These are phyloP conservation scores for Pleurozium schreberi DNA, from an alignment of 225 moss, liverwort and hornwort species.

Conservation along the genomic window DNA sequence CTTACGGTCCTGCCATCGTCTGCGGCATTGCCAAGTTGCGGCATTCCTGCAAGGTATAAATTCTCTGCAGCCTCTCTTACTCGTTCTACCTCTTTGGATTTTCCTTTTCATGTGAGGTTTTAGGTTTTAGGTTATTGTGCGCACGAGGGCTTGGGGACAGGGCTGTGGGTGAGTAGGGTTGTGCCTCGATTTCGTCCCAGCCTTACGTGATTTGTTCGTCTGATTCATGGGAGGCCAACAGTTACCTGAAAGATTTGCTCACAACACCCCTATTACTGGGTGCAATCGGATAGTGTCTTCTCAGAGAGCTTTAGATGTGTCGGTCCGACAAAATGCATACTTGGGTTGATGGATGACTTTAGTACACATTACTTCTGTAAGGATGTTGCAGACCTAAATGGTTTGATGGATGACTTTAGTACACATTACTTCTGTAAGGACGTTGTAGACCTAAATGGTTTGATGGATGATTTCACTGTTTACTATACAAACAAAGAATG, in stretches of 20 bases:
- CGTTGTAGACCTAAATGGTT: too few species aligned
- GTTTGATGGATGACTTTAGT: not conserved
- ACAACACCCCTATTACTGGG: not conserved
- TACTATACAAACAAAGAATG: not conserved
- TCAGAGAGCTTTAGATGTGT: not conserved
- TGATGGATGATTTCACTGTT: too few species aligned
- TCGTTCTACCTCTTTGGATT: not conserved
- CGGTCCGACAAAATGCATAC: not conserved
- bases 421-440: too few species aligned
- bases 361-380: too few species aligned
- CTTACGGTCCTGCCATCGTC: not conserved
- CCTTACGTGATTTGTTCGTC: not conserved
- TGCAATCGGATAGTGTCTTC: constrained; percentile 2
- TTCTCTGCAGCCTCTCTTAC: not conserved
- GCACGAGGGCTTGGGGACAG: not conserved
- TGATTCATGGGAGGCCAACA: constrained; percentile 8
- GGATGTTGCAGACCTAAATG: not conserved
- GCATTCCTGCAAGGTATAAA: not conserved
- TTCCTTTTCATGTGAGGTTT: not conserved
- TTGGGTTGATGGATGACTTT: too few species aligned
- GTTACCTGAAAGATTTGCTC: not conserved
- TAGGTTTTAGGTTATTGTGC: not conserved
- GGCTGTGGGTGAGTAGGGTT: not conserved
- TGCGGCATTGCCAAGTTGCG: not conserved
- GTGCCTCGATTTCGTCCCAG: not conserved